Evolutionary conservation across 176 grass and related monocot species (phyloP).

Genomic region (Hyparrhenia diplandra): DNA sequence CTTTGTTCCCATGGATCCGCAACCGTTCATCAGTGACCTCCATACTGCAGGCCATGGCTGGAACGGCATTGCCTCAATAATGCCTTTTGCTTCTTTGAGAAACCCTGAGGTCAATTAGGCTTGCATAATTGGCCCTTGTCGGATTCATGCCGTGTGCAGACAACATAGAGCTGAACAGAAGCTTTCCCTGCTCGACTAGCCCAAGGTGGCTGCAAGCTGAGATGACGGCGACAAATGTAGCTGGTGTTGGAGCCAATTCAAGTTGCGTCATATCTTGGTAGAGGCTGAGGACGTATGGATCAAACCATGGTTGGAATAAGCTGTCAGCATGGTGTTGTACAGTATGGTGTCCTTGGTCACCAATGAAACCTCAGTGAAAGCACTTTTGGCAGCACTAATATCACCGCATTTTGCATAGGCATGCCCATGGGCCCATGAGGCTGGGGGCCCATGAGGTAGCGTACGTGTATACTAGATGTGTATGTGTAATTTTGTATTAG

Average conservation of each 20-base stretch:
- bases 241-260: constrained; percentile 39
- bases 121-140: neutral
- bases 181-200: constrained; percentile 43
- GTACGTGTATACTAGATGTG: no score
- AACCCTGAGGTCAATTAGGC: constrained; percentile 51
- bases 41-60: constrained; percentile 28
- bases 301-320: no score
- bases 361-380: constrained; percentile 9
- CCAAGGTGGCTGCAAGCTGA: constrained; percentile 53
- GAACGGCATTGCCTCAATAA: constrained; percentile 49
- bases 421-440: no score
- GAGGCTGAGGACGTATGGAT: neutral
- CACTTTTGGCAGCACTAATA: constrained; percentile 27
- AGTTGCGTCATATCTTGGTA: constrained; percentile 35
- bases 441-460: no score
- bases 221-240: constrained; percentile 51
- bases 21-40: no score
- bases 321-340: no score
- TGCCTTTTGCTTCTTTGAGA: constrained; percentile 31
- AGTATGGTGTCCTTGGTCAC: no score
- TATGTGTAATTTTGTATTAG: no score
- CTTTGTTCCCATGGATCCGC: no score
- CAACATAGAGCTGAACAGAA: constrained; percentile 33
- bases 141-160: constrained; percentile 28
- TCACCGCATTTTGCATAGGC: constrained; percentile 64